A percentile compares a stretch with the other conserved stretches of the same genome.
Evolutionary conservation across 2,329 filamentous ascomycete genomes (phyloP).

Genomic region (Xylaria polymorpha): DNA sequence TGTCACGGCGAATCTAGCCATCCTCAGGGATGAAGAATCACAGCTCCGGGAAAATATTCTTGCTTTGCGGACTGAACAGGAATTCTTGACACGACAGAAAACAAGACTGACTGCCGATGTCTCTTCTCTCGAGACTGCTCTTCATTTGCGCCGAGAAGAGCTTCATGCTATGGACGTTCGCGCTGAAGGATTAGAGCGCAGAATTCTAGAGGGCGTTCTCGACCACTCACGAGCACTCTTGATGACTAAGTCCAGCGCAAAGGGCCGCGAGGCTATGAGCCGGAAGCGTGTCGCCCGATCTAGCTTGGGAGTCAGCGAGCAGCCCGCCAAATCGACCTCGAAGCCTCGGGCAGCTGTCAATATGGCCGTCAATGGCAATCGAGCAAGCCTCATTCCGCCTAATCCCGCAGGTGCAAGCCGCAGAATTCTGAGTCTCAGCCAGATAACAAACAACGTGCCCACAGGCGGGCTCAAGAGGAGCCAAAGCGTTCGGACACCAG

Average conservation of each 20-base stretch:
- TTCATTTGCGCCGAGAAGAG: conserved; percentile 89
- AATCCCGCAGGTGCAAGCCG: conserved; percentile 68
- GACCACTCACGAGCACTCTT: conserved; percentile 94
- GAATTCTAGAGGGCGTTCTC: conserved; percentile 94
- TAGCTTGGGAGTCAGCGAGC: conserved; percentile 55
- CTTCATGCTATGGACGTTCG: conserved; percentile 89
- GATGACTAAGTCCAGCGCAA: conserved; percentile 71
- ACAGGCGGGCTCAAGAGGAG: conserved; percentile 76
- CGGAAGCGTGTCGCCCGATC: conserved; percentile 63
- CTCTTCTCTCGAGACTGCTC: conserved; percentile 88
- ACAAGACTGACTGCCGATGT: conserved; percentile 85
- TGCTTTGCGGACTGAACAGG: conserved; percentile 74
- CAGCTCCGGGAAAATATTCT: conserved; percentile 67
- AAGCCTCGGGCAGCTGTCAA: conserved; percentile 57
- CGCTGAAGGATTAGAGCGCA: conserved; percentile 87
- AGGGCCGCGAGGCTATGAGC: conserved; percentile 66
- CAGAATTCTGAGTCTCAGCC: conserved; percentile 89
- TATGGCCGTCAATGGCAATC: conserved; percentile 66
- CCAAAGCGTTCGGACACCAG: conserved; percentile 78
- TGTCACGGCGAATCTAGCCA: conserved; percentile 66
- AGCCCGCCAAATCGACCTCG: not conserved
- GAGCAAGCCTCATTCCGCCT: conserved; percentile 58
- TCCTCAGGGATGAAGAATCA: conserved; percentile 64
- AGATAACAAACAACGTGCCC: conserved; percentile 82
- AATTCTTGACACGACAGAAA: conserved; percentile 81